phyloP scores from a whole-genome alignment of 2,329 filamentous ascomycete genomes.

The Phialophora tarda region DNA sequence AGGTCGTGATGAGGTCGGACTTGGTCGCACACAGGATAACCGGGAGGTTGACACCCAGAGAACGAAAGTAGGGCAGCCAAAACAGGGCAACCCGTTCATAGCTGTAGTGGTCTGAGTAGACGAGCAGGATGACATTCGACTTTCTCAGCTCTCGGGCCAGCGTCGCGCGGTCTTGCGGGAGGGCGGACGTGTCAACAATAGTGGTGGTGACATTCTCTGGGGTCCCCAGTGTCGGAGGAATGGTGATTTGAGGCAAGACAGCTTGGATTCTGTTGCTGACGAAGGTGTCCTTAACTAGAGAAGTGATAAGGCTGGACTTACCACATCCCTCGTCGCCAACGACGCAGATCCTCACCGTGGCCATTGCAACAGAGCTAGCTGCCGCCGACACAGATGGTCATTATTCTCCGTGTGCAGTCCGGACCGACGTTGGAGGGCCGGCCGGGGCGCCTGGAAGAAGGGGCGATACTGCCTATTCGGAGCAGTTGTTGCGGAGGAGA shows the following conservation, averaged over 20 bases:
- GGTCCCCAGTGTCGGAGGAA: conserved; percentile 88
- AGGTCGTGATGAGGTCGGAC: conserved; percentile 79
- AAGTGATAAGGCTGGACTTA: conserved; percentile 91
- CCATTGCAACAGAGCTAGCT: conserved; percentile 21
- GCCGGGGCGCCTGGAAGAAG: not conserved
- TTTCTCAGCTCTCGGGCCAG: conserved; percentile 94
- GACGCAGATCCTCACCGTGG: conserved; percentile 82
- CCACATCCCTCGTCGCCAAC: conserved; percentile 96
- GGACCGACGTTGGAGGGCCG: not conserved
- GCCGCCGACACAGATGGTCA: not conserved
- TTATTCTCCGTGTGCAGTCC: not conserved
- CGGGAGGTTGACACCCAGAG: conserved; percentile 96
- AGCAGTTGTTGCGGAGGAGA: not conserved
- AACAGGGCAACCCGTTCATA: conserved; percentile 96
- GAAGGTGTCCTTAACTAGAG: conserved; percentile 95
- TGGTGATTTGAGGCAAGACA: conserved; percentile 91
- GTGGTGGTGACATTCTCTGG: conserved; percentile 97
- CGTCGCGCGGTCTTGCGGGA: conserved; percentile 88
- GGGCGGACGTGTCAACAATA: conserved; percentile 94
- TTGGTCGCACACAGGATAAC: conserved; percentile 98
- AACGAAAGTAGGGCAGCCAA: conserved; percentile 98
- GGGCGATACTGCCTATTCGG: not conserved
- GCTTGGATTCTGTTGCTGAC: conserved; percentile 94
- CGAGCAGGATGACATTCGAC: conserved; percentile 93
- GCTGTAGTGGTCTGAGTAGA: conserved; percentile 98